phyloP scores from a whole-genome alignment of 805 yeast species.

The Ogataea nitratoaversa region DNA sequence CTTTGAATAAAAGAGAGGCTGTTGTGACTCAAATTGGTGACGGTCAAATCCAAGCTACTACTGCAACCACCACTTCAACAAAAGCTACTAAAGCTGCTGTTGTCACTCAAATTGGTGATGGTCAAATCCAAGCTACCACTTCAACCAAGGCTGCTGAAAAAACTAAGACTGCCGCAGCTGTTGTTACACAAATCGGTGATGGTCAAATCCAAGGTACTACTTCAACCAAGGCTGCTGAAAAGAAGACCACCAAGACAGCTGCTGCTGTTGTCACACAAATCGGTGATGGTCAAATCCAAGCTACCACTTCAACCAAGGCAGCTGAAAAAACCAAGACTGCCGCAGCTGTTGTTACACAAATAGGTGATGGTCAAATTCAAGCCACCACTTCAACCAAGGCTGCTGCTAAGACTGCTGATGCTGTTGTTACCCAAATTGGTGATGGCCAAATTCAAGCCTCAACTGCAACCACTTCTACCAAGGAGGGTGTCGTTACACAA shows the following conservation, averaged over 20 bases:
- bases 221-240: constrained; percentile 17
- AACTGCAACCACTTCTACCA: constrained; percentile 25
- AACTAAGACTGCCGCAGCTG: constrained; percentile 29
- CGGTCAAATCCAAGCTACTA: constrained; percentile 48
- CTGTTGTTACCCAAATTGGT: constrained; percentile 16
- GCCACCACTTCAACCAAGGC: constrained; percentile 26
- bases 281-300: constrained; percentile 49
- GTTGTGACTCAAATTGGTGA: constrained; percentile 44
- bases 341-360: constrained; percentile 31
- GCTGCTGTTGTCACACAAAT: constrained; percentile 40
- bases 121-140: constrained; percentile 24
- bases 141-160: constrained; percentile 28
- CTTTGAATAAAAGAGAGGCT: constrained; percentile 29
- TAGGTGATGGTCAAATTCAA: constrained; percentile 23
- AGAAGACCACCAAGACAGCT: constrained; percentile 33
- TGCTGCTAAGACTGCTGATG: constrained; percentile 31
- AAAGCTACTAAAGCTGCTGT: constrained; percentile 19
- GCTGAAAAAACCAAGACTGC: constrained; percentile 29
- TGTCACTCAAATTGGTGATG: constrained; percentile 14
- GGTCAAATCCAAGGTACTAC: constrained; percentile 55
- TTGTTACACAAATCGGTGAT: constrained; percentile 52
- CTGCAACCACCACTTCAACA: constrained; percentile 30
- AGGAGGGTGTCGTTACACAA: constrained; percentile 45
- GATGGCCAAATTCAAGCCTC: constrained; percentile 23
- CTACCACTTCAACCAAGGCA: constrained; percentile 21